A percentile compares a stretch with the other conserved stretches of the same genome.
These are phyloP conservation scores for Geotrichum ghanense DNA, from an alignment of 805 yeast genomes.

Conservation along the genomic window DNA sequence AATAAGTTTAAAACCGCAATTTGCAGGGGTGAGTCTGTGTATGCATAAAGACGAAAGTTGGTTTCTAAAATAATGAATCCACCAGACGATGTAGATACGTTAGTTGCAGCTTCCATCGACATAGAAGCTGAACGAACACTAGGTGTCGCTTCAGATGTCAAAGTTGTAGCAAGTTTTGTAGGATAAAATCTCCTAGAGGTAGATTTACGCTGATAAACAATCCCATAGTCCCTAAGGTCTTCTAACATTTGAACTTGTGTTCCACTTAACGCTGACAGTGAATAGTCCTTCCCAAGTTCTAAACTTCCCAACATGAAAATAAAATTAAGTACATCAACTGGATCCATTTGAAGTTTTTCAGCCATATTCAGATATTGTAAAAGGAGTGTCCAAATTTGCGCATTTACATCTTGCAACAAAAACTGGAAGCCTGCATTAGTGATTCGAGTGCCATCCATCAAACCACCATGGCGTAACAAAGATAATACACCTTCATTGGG, in stretches of 20 bases:
- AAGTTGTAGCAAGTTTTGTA: slow-evolving; percentile 77
- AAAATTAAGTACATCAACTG: slow-evolving; percentile 90
- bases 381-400: slow-evolving; percentile 88
- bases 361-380: slow-evolving; percentile 81
- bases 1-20: slow-evolving; percentile 85
- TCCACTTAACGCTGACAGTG: slow-evolving; percentile 53
- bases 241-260: slow-evolving; percentile 82
- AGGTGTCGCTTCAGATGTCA: slow-evolving; percentile 73
- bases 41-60: slow-evolving; percentile 85
- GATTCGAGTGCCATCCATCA: slow-evolving; percentile 73
- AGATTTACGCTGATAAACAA: slow-evolving; percentile 59
- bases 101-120: slow-evolving; percentile 54
- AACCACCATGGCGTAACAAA: slow-evolving; percentile 64
- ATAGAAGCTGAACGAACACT: slow-evolving; percentile 55
- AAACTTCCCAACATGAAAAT: slow-evolving; percentile 88
- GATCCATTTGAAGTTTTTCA: slow-evolving; percentile 79
- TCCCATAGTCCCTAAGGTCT: slow-evolving; percentile 83
- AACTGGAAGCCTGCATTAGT: slow-evolving; percentile 93
- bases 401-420: slow-evolving; percentile 78
- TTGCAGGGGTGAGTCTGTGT: slow-evolving; percentile 88
- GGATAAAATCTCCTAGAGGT: slow-evolving; percentile 68
- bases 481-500: slow-evolving; percentile 79
- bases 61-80: slow-evolving; percentile 89
- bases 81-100: slow-evolving; percentile 10
- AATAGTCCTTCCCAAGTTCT: slow-evolving; percentile 81